phyloP scores from a whole-genome alignment of 2,329 filamentous ascomycete genomes.

The Fusarium ambrosium region DNA sequence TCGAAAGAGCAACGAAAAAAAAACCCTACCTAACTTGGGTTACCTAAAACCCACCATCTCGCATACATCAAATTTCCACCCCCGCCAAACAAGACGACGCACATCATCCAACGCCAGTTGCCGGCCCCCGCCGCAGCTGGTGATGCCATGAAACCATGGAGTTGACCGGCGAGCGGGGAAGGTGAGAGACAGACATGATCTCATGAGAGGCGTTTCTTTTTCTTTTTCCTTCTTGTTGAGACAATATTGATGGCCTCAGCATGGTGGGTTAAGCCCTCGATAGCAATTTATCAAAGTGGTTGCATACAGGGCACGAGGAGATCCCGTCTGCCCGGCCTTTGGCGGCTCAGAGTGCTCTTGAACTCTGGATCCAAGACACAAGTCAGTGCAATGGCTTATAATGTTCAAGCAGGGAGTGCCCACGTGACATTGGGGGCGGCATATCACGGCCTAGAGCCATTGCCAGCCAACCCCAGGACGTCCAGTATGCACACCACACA shows the following conservation, averaged over 20 bases:
- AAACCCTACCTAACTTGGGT: neutral
- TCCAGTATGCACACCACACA: neutral
- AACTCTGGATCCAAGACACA: neutral
- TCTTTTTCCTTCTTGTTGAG: neutral
- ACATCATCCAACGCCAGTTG: slow-evolving; percentile 8
- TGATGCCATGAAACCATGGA: slow-evolving; percentile 10
- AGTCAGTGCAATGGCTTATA: neutral
- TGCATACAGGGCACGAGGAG: neutral
- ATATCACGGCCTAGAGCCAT: neutral
- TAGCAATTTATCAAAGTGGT: slow-evolving; percentile 3
- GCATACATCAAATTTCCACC: slow-evolving; percentile 17
- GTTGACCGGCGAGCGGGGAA: neutral
- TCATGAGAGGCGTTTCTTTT: neutral
- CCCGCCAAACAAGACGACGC: slow-evolving; percentile 4
- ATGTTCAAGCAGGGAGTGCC: neutral
- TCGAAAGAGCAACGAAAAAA: neutral
- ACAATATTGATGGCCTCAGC: slow-evolving; percentile 1
- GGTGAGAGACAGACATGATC: neutral
- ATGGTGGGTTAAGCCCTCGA: neutral
- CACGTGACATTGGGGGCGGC: slow-evolving; percentile 2
- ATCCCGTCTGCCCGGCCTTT: slow-evolving; percentile 5
- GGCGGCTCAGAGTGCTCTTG: neutral
- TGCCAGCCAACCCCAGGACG: neutral
- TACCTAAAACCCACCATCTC: neutral
- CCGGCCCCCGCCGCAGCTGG: neutral